These are phyloP conservation scores for Raddia guianensis DNA, from an alignment of 176 grass and related monocot genomes.

Conservation along the genomic window DNA sequence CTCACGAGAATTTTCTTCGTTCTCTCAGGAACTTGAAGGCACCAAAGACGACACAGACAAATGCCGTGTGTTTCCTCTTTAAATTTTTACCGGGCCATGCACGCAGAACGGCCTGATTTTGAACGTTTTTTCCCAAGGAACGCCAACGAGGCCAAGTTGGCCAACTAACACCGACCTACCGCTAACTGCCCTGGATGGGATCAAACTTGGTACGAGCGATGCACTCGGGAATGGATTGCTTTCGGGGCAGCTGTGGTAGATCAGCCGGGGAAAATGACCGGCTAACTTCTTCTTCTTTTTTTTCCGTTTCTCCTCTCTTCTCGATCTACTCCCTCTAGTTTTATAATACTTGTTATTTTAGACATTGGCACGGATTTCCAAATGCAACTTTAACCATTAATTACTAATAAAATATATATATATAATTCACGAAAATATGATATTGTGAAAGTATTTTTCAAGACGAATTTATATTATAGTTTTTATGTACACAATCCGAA, in stretches of 20 bases:
- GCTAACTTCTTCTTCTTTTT: slow-evolving; percentile 14
- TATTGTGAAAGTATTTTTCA: too few relatives aligned
- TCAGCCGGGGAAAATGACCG: slow-evolving; percentile 31
- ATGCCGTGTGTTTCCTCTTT: neutral
- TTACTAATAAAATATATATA: too few relatives aligned
- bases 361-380: too few relatives aligned
- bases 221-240: slow-evolving; percentile 46
- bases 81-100: slow-evolving; percentile 10
- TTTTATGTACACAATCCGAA: too few relatives aligned
- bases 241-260: slow-evolving; percentile 35
- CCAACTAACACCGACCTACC: slow-evolving; percentile 49
- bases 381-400: too few relatives aligned
- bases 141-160: slow-evolving; percentile 28
- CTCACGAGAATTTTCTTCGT: slow-evolving; percentile 5
- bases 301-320: neutral
- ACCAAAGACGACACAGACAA: neutral
- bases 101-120: neutral
- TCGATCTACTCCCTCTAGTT: neutral
- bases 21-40: neutral
- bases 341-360: too few relatives aligned
- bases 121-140: slow-evolving; percentile 26
- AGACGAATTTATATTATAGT: too few relatives aligned
- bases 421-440: too few relatives aligned
- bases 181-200: slow-evolving; percentile 43
- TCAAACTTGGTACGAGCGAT: slow-evolving; percentile 24